Base-by-base conservation (phyloP, 345 rosid genomes). In the Populus euphratica region DNA sequence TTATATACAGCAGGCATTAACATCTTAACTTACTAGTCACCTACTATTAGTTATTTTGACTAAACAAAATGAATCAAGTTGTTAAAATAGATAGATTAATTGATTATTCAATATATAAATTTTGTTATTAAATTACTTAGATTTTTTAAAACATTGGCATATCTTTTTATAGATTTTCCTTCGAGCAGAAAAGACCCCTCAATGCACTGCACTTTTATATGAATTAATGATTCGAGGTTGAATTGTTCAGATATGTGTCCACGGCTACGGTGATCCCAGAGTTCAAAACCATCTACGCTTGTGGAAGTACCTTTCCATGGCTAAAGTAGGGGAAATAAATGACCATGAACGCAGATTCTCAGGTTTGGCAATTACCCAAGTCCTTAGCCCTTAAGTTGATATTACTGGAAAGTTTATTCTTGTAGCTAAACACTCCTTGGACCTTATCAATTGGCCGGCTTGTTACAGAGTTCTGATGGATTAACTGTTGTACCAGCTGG, bases 301-400 rank as follows among this genome's bases (percentile, higher is more conserved):
- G 73, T 89, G 90, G 92, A 86, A 78, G 78, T 89, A 89, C 81
- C 92, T 89, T 74, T 80, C 83, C 12, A 78, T 87, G 83, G 63
- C 69, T n/a, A 87, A 84, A 79, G 36, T 78, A 2, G 85, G 87
- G 56, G 83, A 87, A 43, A 12, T 86, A 12, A 70, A 77, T 41
- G 64, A 49, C 68, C 85, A 86, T 63, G 74, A 16, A 36, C 80
- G 85, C 68, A 86, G 92, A 83, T 71, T 82, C 85, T 80, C 92
- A 89, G 91, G 88, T 89, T 59, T 68, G 33, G 33, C 33, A 78
- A 56, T 29, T 23, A 18, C n/a, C 62, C 18, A 73, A 47, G 68
- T 9, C 36, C 61, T 63, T 9, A 4, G 56, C 21, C n/a, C 68
- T 76, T 29, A 13, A 52, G 2, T 29, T 50, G 8, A 49, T 8